Evolutionary conservation across 116 monocot genomes (phyloP).

Genomic region (Dioscorea cayenensis): DNA sequence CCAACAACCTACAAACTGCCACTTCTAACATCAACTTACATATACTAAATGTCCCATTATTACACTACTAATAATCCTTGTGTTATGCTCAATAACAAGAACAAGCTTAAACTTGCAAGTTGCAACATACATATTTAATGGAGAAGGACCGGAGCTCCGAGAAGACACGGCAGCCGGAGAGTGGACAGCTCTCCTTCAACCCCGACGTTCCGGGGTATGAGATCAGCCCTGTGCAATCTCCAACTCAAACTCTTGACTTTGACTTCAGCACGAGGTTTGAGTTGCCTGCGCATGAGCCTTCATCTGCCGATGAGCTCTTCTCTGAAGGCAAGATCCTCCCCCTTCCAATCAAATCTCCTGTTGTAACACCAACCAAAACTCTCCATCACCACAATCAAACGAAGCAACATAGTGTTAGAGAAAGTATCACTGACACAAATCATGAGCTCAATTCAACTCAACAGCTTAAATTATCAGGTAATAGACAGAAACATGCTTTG

Average conservation of each 20-base stretch:
- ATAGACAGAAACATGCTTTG: no score
- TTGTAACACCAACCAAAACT: not conserved
- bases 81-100: no score
- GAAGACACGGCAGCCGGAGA: not conserved
- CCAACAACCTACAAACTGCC: no score
- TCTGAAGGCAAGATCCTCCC: constrained; percentile 32
- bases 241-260: constrained; percentile 7
- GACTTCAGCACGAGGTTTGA: constrained; percentile 22
- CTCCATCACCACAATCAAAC: not conserved
- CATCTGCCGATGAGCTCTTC: constrained; percentile 32
- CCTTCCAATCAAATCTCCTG: constrained; percentile 13
- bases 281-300: not conserved
- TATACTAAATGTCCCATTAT: no score
- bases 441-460: not conserved
- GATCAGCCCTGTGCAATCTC: not conserved
- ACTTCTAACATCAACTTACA: no score
- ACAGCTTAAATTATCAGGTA: no score
- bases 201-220: not conserved
- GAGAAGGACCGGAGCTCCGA: not conserved
- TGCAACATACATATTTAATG: not conserved
- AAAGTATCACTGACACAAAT: not conserved
- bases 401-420: not conserved
- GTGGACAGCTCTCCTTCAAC: constrained; percentile 34
- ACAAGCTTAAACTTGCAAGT: not conserved
- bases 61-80: no score